These are phyloP conservation scores for Trebouxiophyceae sp. DNA, from an alignment of 163 green algal species.

Conservation along the genomic window DNA sequence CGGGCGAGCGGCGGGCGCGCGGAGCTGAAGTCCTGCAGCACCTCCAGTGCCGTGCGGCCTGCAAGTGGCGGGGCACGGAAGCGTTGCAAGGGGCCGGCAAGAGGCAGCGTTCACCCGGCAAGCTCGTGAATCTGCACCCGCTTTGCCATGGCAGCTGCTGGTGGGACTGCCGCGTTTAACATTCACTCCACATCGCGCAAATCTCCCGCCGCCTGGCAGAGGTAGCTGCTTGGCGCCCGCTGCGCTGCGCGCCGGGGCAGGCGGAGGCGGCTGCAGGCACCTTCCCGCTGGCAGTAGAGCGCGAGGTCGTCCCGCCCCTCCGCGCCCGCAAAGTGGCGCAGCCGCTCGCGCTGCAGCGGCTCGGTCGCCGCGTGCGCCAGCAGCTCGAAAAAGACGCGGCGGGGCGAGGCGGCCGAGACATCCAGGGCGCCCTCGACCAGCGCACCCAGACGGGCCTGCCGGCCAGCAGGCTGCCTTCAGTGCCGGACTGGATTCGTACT, in stretches of 20 bases:
- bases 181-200: too few relatives aligned
- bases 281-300: slow-evolving; percentile 49
- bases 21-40: slow-evolving; percentile 81
- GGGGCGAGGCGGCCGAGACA: slow-evolving; percentile 62
- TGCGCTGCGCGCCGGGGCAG: too few relatives aligned
- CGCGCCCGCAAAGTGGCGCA: slow-evolving; percentile 74
- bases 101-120: too few relatives aligned
- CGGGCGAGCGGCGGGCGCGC: slow-evolving; percentile 61
- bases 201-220: too few relatives aligned
- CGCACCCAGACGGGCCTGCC: slow-evolving; percentile 23
- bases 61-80: background rate
- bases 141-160: too few relatives aligned
- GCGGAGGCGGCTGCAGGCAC: too few relatives aligned
- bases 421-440: slow-evolving; percentile 76
- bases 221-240: too few relatives aligned
- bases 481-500: too few relatives aligned
- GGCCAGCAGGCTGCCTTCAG: too few relatives aligned
- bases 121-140: too few relatives aligned
- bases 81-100: too few relatives aligned
- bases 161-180: too few relatives aligned
- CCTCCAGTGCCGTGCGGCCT: slow-evolving; percentile 70
- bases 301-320: slow-evolving; percentile 84
- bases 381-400: slow-evolving; percentile 87
- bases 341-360: slow-evolving; percentile 51
- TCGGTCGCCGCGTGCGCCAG: slow-evolving; percentile 45